Conservation (phyloP, 352 stramenopile genomes). For the Phytophthora quininea region DNA sequence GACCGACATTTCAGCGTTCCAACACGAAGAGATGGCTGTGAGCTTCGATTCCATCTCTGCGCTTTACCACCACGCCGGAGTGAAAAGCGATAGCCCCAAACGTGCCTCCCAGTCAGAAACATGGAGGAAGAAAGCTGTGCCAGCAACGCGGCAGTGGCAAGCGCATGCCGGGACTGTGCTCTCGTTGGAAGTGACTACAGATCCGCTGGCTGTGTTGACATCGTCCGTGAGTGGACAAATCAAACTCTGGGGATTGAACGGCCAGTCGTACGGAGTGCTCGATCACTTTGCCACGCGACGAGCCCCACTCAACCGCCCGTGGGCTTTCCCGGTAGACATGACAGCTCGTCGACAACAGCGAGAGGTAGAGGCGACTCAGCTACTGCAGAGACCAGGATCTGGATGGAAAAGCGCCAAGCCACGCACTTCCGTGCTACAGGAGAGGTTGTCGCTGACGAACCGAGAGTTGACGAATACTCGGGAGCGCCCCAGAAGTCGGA, state of each 20-base stretch:
- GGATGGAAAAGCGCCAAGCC: constrained; percentile 30
- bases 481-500: constrained; percentile 15
- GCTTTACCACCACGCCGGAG: constrained; percentile 47
- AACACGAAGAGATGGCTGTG: constrained; percentile 64
- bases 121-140: constrained; percentile 12
- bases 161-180: constrained; percentile 44
- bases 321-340: constrained; percentile 70
- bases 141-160: constrained; percentile 38
- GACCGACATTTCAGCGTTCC: constrained; percentile 35
- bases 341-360: constrained; percentile 34
- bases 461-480: constrained; percentile 28
- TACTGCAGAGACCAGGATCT: constrained; percentile 39
- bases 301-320: constrained; percentile 47
- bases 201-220: constrained; percentile 53
- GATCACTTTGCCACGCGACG: constrained; percentile 74
- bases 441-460: constrained; percentile 52
- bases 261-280: constrained; percentile 50
- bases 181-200: constrained; percentile 43
- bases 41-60: constrained; percentile 56
- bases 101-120: neutral
- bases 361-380: constrained; percentile 45
- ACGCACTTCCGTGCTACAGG: constrained; percentile 54
- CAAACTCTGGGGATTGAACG: constrained; percentile 60
- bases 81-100: constrained; percentile 6
- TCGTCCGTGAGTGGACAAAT: constrained; percentile 60